These are phyloP conservation scores for Dactylorhiza incarnata DNA, from an alignment of 106 monocot species.

Conservation along the genomic window DNA sequence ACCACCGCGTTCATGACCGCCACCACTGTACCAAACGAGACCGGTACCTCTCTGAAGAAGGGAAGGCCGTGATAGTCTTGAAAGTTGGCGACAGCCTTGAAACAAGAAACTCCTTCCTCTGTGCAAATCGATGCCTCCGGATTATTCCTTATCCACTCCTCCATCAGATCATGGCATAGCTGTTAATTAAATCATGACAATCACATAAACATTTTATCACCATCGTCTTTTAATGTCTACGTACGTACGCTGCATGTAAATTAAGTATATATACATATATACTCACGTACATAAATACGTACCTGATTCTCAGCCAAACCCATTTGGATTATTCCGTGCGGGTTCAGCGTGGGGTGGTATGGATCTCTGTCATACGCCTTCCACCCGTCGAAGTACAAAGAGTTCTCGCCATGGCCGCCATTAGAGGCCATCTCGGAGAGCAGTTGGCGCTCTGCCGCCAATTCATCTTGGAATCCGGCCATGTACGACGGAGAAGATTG, in stretches of 20 bases:
- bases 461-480: too few species aligned
- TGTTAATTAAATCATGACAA: slow-evolving; percentile 3
- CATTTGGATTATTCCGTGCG: slow-evolving; percentile 61
- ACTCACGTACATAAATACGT: not conserved
- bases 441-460: not conserved
- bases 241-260: too few species aligned
- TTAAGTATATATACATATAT: not conserved
- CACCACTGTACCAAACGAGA: too few species aligned
- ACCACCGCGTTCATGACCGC: too few species aligned
- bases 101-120: slow-evolving; percentile 28
- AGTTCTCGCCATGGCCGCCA: slow-evolving; percentile 56
- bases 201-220: not conserved
- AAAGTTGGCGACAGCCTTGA: slow-evolving; percentile 45
- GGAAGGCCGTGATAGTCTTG: slow-evolving; percentile 72
- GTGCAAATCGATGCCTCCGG: slow-evolving; percentile 61
- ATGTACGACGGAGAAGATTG: too few species aligned
- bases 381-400: slow-evolving; percentile 62
- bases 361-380: slow-evolving; percentile 60
- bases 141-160: slow-evolving; percentile 41
- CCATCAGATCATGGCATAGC: slow-evolving; percentile 46
- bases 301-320: slow-evolving; percentile 62
- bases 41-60: slow-evolving; percentile 32
- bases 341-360: slow-evolving; percentile 31
- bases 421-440: slow-evolving; percentile 39
- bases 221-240: too few species aligned